Percentiles rank a stretch among this genome's conserved stretches.
Evolutionary conservation across 2,329 filamentous ascomycete species (phyloP).

Genomic region (Aureobasidium sp.): DNA sequence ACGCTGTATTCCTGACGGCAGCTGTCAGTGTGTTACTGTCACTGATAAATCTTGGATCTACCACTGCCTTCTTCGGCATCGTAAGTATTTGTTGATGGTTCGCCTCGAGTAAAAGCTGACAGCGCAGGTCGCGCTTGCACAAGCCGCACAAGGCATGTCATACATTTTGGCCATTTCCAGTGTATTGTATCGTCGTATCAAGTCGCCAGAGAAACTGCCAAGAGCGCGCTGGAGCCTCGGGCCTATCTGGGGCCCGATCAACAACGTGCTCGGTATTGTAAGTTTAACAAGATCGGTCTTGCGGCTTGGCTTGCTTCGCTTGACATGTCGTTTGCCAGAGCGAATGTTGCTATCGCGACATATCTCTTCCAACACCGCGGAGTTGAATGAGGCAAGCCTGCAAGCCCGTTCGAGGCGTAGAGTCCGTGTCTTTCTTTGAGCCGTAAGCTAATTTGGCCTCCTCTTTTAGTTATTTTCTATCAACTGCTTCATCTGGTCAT

Average conservation of each 20-base stretch:
- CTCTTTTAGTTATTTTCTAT: background rate
- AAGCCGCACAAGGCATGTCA: background rate
- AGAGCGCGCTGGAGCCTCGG: constrained; percentile 1
- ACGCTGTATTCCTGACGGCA: constrained; percentile 17
- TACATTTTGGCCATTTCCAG: background rate
- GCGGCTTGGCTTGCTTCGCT: background rate
- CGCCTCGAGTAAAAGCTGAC: background rate
- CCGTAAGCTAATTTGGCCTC: background rate
- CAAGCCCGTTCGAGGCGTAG: background rate
- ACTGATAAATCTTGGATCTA: constrained; percentile 20
- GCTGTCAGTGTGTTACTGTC: constrained; percentile 16
- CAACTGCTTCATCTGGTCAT: background rate
- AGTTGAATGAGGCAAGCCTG: background rate
- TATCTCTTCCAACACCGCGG: background rate
- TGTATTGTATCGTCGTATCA: constrained; percentile 2
- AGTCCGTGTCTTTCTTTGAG: background rate
- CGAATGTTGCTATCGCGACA: background rate
- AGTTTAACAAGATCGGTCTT: background rate
- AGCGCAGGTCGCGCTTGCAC: background rate
- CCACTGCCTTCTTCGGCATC: constrained; percentile 17
- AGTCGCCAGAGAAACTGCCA: background rate
- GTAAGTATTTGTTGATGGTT: background rate
- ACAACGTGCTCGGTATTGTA: background rate
- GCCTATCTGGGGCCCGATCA: background rate
- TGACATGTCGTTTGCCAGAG: background rate